Evolutionary conservation across 805 yeast species (phyloP).

Genomic region (Saccharomycopsis capsularis): DNA sequence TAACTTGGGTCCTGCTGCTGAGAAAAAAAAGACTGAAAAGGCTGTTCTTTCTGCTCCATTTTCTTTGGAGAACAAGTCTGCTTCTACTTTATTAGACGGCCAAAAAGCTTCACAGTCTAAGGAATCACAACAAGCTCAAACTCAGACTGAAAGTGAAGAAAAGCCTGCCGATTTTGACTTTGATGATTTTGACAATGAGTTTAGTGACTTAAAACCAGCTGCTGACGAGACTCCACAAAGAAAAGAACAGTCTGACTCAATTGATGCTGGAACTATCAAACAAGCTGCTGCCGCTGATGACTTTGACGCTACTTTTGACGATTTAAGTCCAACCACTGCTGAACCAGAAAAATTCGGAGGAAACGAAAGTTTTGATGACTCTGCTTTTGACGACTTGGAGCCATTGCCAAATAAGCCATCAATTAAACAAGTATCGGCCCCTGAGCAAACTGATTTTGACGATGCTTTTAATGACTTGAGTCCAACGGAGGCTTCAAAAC

Average conservation of each 20-base stretch:
- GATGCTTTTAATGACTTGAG: conserved; percentile 20
- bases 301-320: conserved; percentile 36
- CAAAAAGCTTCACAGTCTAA: neutral
- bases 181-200: conserved; percentile 32
- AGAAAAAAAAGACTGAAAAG: conserved; percentile 15
- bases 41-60: neutral
- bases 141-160: neutral
- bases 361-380: neutral
- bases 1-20: conserved; percentile 27
- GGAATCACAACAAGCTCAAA: neutral
- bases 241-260: neutral
- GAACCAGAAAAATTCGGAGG: conserved; percentile 4
- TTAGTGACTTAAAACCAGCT: conserved; percentile 30
- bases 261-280: conserved; percentile 24
- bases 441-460: conserved; percentile 8
- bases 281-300: conserved; percentile 12
- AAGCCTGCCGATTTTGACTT: conserved; percentile 2
- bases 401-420: neutral
- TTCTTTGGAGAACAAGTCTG: neutral
- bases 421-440: no score
- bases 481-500: conserved; percentile 5
- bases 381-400: conserved; percentile 2
- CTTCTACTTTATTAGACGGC: neutral
- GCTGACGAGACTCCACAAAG: conserved; percentile 29
- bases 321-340: conserved; percentile 28